These are phyloP conservation scores for Candida golubevii DNA, from an alignment of 805 yeast genomes.

Conservation along the genomic window DNA sequence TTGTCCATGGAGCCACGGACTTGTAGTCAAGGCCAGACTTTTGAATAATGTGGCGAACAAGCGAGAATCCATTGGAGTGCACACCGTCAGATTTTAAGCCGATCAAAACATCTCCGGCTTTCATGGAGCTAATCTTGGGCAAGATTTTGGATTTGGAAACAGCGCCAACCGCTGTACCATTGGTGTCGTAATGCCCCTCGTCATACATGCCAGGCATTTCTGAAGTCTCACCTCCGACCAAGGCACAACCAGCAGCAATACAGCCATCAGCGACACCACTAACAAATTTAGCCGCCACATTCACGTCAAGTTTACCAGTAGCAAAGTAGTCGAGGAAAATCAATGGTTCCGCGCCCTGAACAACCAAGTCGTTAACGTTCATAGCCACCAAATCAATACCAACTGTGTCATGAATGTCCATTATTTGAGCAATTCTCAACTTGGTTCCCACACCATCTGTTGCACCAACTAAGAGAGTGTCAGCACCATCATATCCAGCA, in stretches of 20 bases:
- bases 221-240: constrained; percentile 98
- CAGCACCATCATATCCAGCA: constrained; percentile 80
- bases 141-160: constrained; percentile 69
- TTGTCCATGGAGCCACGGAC: constrained; percentile 81
- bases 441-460: constrained; percentile 99
- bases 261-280: constrained; percentile 97
- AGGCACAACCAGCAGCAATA: constrained; percentile 90
- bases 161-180: constrained; percentile 98
- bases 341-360: constrained; percentile 98
- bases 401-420: constrained; percentile 90
- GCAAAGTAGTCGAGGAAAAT: constrained; percentile 96
- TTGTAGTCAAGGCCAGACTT: constrained; percentile 65
- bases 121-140: constrained; percentile 68
- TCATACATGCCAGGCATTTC: constrained; percentile 99
- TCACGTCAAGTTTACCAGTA: constrained; percentile 82
- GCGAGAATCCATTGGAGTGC: constrained; percentile 95
- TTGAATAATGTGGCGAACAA: constrained; percentile 88
- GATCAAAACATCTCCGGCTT: constrained; percentile 72
- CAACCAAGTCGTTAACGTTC: constrained; percentile 97
- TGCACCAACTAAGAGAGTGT: constrained; percentile 88
- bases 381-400: constrained; percentile 98
- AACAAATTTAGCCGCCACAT: constrained; percentile 83
- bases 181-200: constrained; percentile 93
- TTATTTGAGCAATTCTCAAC: constrained; percentile 86
- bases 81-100: constrained; percentile 91